Evolutionary conservation across 2,329 filamentous ascomycete species (phyloP), one percentile per base, ranked within the genome.

Genomic region (Spiromastix sp.): DNA sequence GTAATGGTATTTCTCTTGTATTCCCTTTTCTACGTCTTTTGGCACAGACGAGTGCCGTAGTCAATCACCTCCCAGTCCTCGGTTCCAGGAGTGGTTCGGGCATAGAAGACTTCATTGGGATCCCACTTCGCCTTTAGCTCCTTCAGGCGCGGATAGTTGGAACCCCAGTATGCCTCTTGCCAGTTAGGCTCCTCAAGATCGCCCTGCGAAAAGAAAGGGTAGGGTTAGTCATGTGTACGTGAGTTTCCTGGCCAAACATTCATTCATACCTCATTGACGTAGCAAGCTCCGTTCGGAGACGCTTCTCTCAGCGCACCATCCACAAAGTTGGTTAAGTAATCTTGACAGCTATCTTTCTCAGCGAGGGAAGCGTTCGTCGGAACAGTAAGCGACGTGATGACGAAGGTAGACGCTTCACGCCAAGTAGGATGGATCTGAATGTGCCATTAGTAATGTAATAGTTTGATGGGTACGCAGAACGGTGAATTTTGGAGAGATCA

Each of bases 81-180:
- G 36, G 67, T 70, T 0, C 70, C 71, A 4, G 74, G 70, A 4
- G 56, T 63, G 13, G 58, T 66, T 5, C 46, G 46, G 7, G 61
- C 66, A 35, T 70, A 70, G 20, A 70, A 70, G 5, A 73, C 34
- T 3, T 49, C 48, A 0, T 51, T 16, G 4, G 61, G 60, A 40
- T 66, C 63, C 41, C 57, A 64, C 34, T 59, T 56, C 6, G 47
- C 38, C 52, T 66, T 66, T 17, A 66, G 47, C 5, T 40, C 6
- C 3, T 51, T 40, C 15, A 65, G 47, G 2, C 38, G 47, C 1
- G 40, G 40, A 29, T 64, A 65, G 40, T 61, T 65, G 4, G 31
- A 37, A 3, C 63, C 62, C 38, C 59, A 66, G 42, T 63, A 66
- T 1, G 53, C 53, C 21, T 54, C 32, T 45, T 63, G 48, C 47